Evolutionary conservation across 768 basidiomycete species (phyloP), one percentile per base, ranked within the genome.

Genomic region (Hericium alpestre): DNA sequence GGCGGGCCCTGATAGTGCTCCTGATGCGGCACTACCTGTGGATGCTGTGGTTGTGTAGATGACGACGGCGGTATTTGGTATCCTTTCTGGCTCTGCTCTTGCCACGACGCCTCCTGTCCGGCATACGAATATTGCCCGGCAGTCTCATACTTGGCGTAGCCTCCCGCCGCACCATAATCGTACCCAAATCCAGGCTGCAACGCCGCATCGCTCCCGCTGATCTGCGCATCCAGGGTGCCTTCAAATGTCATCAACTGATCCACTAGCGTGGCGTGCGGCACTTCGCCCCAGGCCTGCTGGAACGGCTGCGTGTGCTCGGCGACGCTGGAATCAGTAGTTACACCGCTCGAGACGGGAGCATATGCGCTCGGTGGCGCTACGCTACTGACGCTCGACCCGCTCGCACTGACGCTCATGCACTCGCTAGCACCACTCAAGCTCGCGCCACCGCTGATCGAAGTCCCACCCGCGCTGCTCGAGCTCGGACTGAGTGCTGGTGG

Each of bases 211-310:
- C 59, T 56, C 61, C 53, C 47, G 62, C 56, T 48, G 38, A 69
- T 68, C 58, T 70, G 70, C 40, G 58, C 64, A 40, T 69, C 65
- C 38, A 69, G 58, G 49, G 65, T 58, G 0, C 64, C 64, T 27
- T 69, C 65, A 56, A 72, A 70, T 32, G 65, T 52, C 43, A 58
- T 58, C 57, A 71, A 56, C 56, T 70, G 64, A 38, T 71, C 68
- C 7, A 69, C 63, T 16, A 71, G 66, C 56, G 66, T 61, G 7
- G 71, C 66, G 25, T 72, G 71, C 39, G 68, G 65, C 10, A 61
- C 59, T 22, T 54, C 56, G 52, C 57, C 55, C 43, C 53, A 37
- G 13, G 54, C 16, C 3, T 53, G 18, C 23, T 37, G 54, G n/a
- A 55, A 38, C 18, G n/a, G 52, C 38, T 53, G 51, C 8, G 13